These are phyloP conservation scores for Physcomitrellopsis africana DNA, from an alignment of 225 moss, liverwort and hornwort species.

Conservation along the genomic window DNA sequence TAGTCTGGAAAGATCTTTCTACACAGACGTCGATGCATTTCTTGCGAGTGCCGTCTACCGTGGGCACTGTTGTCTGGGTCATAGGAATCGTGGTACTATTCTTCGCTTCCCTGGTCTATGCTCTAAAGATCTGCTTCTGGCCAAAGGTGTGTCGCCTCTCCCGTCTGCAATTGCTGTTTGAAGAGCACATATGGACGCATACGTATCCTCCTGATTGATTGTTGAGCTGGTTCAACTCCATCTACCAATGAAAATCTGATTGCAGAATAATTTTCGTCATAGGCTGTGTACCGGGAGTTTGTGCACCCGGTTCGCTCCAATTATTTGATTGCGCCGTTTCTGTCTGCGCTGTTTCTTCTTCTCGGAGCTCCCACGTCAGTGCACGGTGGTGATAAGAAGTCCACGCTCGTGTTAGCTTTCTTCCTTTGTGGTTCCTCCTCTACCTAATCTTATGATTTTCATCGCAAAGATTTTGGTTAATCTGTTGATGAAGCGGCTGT, in stretches of 20 bases:
- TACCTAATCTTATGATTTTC: neutral
- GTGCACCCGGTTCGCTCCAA: constrained; percentile 59
- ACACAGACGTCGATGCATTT: constrained; percentile 37
- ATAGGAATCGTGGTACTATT: constrained; percentile 43
- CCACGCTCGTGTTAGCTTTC: constrained; percentile 42
- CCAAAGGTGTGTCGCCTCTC: constrained; percentile 39
- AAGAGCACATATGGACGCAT: neutral
- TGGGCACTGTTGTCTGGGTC: constrained; percentile 49
- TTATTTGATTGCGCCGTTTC: constrained; percentile 55
- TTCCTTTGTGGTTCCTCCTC: constrained; percentile 33
- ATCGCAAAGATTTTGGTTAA: neutral
- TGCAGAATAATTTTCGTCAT: neutral
- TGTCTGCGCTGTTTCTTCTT: constrained; percentile 46
- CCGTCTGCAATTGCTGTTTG: neutral
- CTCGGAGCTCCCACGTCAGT: constrained; percentile 41
- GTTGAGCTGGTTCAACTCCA: neutral
- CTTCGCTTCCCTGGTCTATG: constrained; percentile 35
- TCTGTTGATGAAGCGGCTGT: neutral
- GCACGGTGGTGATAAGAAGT: constrained; percentile 19
- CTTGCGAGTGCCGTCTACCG: constrained; percentile 31
- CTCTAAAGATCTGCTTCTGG: constrained; percentile 46
- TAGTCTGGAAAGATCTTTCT: constrained; percentile 51
- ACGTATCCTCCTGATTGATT: neutral
- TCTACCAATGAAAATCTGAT: no score
- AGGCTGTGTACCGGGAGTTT: constrained; percentile 64